These are phyloP conservation scores for Claviceps sorghi DNA, from an alignment of 2,329 filamentous ascomycete genomes.

Conservation along the genomic window DNA sequence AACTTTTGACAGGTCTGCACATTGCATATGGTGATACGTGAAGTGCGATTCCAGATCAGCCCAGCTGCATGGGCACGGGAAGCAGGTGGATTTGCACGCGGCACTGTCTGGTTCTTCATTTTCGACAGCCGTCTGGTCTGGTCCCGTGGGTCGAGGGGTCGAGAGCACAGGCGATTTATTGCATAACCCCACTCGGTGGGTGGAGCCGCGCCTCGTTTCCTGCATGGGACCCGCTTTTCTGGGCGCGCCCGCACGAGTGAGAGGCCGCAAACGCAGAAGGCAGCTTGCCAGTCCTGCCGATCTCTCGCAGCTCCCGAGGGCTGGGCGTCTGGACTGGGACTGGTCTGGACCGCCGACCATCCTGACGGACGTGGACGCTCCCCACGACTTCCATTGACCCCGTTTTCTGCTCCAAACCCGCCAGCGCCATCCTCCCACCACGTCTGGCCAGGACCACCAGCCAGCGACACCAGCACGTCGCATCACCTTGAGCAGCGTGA, in stretches of 20 bases:
- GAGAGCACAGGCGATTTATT: background rate
- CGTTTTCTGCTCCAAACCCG: background rate
- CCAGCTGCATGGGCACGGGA: background rate
- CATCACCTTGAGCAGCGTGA: no score
- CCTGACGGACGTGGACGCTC: background rate
- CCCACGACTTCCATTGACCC: background rate
- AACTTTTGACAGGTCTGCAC: no score
- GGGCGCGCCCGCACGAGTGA: conserved; percentile 6
- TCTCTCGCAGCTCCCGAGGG: conserved; percentile 7
- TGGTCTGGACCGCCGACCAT: background rate
- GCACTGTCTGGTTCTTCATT: background rate
- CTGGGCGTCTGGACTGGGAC: no score
- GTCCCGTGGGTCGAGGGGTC: no score
- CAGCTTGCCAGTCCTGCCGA: background rate
- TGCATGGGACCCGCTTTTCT: background rate
- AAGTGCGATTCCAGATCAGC: no score
- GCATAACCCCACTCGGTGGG: conserved; percentile 1
- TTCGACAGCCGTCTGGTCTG: no score
- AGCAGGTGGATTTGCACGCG: background rate
- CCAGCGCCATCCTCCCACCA: conserved; percentile 1
- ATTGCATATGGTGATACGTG: no score
- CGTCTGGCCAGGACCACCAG: background rate
- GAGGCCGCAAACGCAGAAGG: conserved; percentile 4
- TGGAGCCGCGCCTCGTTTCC: background rate
- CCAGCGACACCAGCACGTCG: no score